Evolutionary conservation across 768 basidiomycete genomes (phyloP), one percentile per base, ranked within the genome.

Genomic region (Collybia nuda): DNA sequence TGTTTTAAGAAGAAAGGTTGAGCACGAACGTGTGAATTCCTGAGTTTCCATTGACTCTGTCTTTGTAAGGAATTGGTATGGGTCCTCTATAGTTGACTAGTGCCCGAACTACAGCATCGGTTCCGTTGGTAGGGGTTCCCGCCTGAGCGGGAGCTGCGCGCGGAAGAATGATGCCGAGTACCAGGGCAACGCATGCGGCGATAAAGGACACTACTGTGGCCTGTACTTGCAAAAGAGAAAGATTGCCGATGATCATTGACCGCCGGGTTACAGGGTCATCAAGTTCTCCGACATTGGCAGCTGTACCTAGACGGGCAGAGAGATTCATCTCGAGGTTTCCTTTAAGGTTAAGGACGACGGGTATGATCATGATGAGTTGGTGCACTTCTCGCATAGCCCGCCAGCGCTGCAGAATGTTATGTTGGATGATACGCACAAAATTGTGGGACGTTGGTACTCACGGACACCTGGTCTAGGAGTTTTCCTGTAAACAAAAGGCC

Each of bases 281-380:
- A 4, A 99, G 83, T 53, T 93, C 84, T 39, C 96, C 96, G 44
- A 95, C 86, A 58, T 98, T 97, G 5, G 95, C 90, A 1, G 94
- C 88, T 0, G 97, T 99, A 1, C 90, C 88, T n/a, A 99, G 78
- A 12, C 96, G 82, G 0, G 97, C 93, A 3, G 94, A 95, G 6
- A 99, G 84, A 56, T 97, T 98, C 96, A 98, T 98, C 68, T 98
- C 97, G 32, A 98, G 80, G 62, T 99, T 93, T n/a, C 96, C 97
- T 61, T 97, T 98, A 50, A 99, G 81, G 59, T 98, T 98, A 56
- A 93, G 80, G 17, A 98, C 75, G 53, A 95, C 93, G 9, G 96
- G 95, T 3, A 98, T 86, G 47, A 98, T 91, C 77, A 98, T 93
- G 58, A 98, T 93, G 48, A 98, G 85, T 65, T 98, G 94, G 74